Evolutionary conservation across 1,284 basidiomycete species (phyloP).

Genomic region (Tilletia walkeri): DNA sequence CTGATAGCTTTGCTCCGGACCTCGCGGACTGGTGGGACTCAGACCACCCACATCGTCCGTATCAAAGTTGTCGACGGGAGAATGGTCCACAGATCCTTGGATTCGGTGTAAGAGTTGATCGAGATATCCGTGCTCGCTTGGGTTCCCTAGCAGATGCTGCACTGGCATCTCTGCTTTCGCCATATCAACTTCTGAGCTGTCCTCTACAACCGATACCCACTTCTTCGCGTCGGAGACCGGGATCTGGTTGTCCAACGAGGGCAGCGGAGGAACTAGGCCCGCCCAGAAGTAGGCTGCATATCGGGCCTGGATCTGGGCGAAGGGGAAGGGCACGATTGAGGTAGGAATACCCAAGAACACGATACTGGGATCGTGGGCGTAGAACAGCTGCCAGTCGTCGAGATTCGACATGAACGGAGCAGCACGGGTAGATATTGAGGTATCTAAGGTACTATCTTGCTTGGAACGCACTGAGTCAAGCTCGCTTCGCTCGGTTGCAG

Average conservation of each 20-base stretch:
- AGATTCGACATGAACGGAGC: constrained; percentile 33
- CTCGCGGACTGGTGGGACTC: neutral
- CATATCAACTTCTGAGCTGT: neutral
- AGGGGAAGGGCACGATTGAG: constrained; percentile 49
- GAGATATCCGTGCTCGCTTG: constrained; percentile 13
- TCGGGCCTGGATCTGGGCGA: constrained; percentile 42
- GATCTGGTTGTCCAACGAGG: constrained; percentile 1
- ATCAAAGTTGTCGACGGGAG: neutral
- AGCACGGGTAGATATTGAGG: neutral
- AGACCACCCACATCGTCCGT: constrained; percentile 10
- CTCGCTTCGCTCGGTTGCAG: neutral
- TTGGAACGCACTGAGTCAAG: neutral
- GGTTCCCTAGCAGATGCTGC: constrained; percentile 6
- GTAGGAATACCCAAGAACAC: constrained; percentile 44
- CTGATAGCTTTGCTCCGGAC: constrained; percentile 11
- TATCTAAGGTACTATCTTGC: neutral
- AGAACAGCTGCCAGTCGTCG: constrained; percentile 52
- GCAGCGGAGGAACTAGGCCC: constrained; percentile 5
- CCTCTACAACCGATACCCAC: constrained; percentile 12
- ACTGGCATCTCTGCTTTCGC: neutral
- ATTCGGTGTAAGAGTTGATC: neutral
- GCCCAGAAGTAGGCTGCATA: constrained; percentile 27
- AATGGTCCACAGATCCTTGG: neutral
- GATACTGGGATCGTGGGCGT: constrained; percentile 33
- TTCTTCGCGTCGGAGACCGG: constrained; percentile 7